Conservation (phyloP, 768 basidiomycete genomes). For the Megacollybia marginata region DNA sequence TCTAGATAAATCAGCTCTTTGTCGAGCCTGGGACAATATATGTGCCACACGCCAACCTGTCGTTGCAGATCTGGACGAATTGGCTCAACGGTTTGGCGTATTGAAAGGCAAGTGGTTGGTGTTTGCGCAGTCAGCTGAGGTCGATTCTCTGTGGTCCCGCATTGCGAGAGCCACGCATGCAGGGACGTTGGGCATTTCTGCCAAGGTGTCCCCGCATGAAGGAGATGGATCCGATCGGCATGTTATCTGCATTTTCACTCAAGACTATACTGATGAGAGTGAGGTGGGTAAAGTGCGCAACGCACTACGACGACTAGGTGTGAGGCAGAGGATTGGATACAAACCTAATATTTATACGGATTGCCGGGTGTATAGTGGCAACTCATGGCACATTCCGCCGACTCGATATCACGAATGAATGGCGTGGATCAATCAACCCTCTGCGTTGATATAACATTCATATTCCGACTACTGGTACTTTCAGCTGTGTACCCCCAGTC, state of each 20-base stretch:
- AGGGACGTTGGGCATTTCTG: constrained; percentile 7
- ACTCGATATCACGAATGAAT: constrained; percentile 1
- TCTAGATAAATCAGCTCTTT: not conserved
- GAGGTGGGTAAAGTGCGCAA: constrained; percentile 10
- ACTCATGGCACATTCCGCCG: constrained; percentile 5
- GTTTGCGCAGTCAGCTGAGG: constrained; percentile 1
- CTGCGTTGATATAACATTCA: not conserved
- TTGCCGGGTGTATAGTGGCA: constrained; percentile 4
- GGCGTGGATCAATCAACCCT: no score
- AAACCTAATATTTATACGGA: constrained; percentile 12
- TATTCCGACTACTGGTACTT: no score
- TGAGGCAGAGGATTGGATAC: constrained; percentile 9
- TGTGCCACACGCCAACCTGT: not conserved
- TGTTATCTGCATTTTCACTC: constrained; percentile 10
- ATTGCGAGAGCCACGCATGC: constrained; percentile 9
- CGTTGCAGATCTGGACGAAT: constrained; percentile 2
- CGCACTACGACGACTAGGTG: constrained; percentile 7
- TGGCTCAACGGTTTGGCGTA: constrained; percentile 4
- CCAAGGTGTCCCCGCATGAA: constrained; percentile 8
- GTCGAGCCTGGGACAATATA: not conserved
- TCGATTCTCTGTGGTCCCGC: constrained; percentile 9
- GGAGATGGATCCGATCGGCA: constrained; percentile 6
- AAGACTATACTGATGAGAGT: constrained; percentile 6
- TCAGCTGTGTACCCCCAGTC: no score
- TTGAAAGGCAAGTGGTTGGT: constrained; percentile 12